These are phyloP conservation scores for Samsoniella hepiali DNA, from an alignment of 2,329 filamentous ascomycete genomes.

Conservation along the genomic window DNA sequence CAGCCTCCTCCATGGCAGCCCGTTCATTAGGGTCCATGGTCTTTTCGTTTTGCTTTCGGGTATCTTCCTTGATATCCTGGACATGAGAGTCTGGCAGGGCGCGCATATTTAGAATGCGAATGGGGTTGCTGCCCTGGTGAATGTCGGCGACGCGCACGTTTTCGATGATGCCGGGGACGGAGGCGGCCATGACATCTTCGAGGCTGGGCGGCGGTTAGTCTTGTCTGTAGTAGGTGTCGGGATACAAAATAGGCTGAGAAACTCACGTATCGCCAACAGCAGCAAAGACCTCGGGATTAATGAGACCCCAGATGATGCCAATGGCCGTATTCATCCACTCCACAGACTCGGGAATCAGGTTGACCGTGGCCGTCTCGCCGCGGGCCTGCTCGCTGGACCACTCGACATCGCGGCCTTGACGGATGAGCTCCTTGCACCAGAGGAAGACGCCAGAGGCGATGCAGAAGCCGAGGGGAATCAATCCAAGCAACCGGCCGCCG, in stretches of 20 bases:
- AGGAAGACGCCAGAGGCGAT: constrained; percentile 77
- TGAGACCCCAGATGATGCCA: constrained; percentile 79
- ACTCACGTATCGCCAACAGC: constrained; percentile 87
- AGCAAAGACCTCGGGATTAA: constrained; percentile 95
- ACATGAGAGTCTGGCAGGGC: constrained; percentile 74
- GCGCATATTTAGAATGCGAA: constrained; percentile 82
- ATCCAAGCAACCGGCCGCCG: constrained; percentile 71
- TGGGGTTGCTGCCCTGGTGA: constrained; percentile 85
- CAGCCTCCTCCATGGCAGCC: constrained; percentile 84
- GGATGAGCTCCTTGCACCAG: constrained; percentile 84
- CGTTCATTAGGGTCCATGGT: constrained; percentile 82
- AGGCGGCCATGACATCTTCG: constrained; percentile 91
- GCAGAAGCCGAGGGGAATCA: constrained; percentile 70
- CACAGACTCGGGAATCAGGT: constrained; percentile 88
- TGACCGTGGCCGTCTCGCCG: constrained; percentile 80
- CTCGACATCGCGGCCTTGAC: constrained; percentile 76
- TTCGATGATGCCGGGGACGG: constrained; percentile 84
- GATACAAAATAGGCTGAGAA: too few species aligned
- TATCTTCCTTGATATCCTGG: constrained; percentile 74
- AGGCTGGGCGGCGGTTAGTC: constrained; percentile 31
- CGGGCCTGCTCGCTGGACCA: constrained; percentile 85
- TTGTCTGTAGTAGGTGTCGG: too few species aligned
- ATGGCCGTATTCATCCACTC: constrained; percentile 95
- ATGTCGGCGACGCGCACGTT: constrained; percentile 95
- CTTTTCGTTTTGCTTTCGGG: constrained; percentile 74